A percentile compares a stretch with the other conserved stretches of the same genome.
phyloP scores from a whole-genome alignment of 169 alveolate species.

The Babesia sp. region DNA sequence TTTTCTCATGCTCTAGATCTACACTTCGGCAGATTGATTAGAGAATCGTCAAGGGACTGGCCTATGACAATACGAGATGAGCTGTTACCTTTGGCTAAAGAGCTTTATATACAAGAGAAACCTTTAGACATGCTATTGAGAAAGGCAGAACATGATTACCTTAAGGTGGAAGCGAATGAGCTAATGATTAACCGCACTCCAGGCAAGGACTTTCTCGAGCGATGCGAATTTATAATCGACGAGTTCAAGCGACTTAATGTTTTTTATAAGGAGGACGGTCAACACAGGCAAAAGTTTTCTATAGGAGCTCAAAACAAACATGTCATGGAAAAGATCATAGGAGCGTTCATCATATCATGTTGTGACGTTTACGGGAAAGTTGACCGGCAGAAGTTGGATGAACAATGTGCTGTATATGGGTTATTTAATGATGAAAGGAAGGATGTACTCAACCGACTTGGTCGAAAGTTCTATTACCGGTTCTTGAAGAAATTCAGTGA shows the following conservation, averaged over 20 bases:
- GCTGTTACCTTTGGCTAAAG: constrained; percentile 16
- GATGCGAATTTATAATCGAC: constrained; percentile 9
- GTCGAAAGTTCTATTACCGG: constrained; percentile 43
- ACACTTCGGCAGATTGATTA: constrained; percentile 14
- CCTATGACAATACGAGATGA: background rate
- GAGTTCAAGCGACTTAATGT: constrained; percentile 29
- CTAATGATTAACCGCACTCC: constrained; percentile 33
- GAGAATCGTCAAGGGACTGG: constrained; percentile 20
- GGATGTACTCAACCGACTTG: constrained; percentile 35
- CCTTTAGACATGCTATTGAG: constrained; percentile 29
- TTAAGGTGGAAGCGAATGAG: constrained; percentile 22
- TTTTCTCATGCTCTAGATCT: constrained; percentile 22
- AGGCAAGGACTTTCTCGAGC: constrained; percentile 18
- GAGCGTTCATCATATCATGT: constrained; percentile 40
- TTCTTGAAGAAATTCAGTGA: constrained; percentile 31
- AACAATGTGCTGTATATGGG: constrained; percentile 35
- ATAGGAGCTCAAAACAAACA: constrained; percentile 5
- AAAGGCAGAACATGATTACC: constrained; percentile 38
- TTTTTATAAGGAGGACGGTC: background rate
- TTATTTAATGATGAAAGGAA: constrained; percentile 3
- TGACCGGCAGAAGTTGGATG: constrained; percentile 41
- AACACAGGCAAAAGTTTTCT: constrained; percentile 6
- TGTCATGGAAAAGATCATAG: constrained; percentile 17
- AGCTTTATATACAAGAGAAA: background rate
- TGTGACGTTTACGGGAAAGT: constrained; percentile 15